Base-by-base conservation (phyloP, 202 grass and related monocot genomes). In the Zoysia matrella region DNA sequence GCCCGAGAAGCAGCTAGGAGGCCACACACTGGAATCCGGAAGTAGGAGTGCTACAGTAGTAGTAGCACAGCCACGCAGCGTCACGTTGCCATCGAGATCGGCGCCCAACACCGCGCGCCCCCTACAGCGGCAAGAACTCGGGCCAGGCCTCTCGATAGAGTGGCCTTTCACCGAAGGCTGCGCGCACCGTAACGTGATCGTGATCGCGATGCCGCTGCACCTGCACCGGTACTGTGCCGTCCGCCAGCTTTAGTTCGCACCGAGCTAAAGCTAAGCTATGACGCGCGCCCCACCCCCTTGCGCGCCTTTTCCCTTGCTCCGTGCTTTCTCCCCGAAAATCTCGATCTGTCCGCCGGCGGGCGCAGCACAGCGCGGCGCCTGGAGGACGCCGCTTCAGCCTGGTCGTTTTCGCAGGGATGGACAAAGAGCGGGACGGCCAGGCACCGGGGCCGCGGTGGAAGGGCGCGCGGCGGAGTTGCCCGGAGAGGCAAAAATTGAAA, bases 111-210 rank as follows among this genome's bases (percentile, higher is more conserved):
- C 7, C 22, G 22, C 22, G 22, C n/a, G n/a, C 0, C 16, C 11
- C 2, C 61, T 11, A 69, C 84, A 14, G 71, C 30, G 41, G 14
- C 47, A 1, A 11, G 13, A 42, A 16, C 18, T 3, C 7, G 6
- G 11, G 7, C 6, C 1, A 11, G 76, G 52, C 7, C 22, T 30
- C 22, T 10, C 56, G 43, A 77, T 52, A 16, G 18, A 30, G 51
- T 69, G 8, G 48, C 49, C 71, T 80, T 85, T 81, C 11, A n/a
- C 76, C 13, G 80, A 84, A 84, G 86, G 62, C 63, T 85, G 80
- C 76, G 43, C 52, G 14, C 39, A 10, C 22, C 22, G 22, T 30
- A 60, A 39, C 73, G 82, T 73, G 50, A 74, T 56, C 73, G 82
- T 73, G 50, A 74, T 56, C 60, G n/a, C 22, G 60, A 67, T 68